Base-by-base conservation (phyloP, 2,329 filamentous ascomycete species). In the Alternaria sp. region DNA sequence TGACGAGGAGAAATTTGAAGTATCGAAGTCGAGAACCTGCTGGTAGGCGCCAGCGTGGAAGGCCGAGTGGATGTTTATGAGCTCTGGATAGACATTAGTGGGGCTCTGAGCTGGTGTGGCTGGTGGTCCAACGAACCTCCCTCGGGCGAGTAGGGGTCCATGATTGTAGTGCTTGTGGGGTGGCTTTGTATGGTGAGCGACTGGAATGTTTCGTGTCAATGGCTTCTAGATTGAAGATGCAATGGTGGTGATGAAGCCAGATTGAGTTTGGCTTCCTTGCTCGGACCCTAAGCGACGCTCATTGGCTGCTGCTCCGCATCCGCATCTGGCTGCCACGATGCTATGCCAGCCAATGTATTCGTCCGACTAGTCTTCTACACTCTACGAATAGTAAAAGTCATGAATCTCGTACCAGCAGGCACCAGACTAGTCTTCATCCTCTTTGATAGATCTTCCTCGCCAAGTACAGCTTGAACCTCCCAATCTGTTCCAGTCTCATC, bases 21-120 rank as follows among this genome's bases (percentile, higher is more conserved):
- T 90, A 80, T 96, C 91, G 81, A 93, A 96, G 82, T 95, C 90
- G 80, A 96, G 80, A 65, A 96, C 94, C 75, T 90, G 85, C 75
- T 92, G 87, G 85, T 92, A 97, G 84, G 96, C 94, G 76, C 92
- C 93, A 79, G 88, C 86, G 80, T 88, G 84, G 81, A 88, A 89
- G 76, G 87, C 86, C 73, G 85, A 88, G 81, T 88, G 86, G 75
- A 89, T 87, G 82, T 88, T 89, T 75, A 89, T 84, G 72, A 89
- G 86, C 79, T 89, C 87, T 88, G 73, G 55, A 11, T 12, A 22
- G 26, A 51, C 26, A 57, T 71, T 66, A 73, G 67, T 64, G 44
- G 55, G 54, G 54, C 20, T 30, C 7, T 22, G 38, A 26, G 16
- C 36, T 36, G 14, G 18, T 43, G 26, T 43, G 28, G 34, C 54